A percentile compares a stretch with the other conserved stretches of the same genome.
Conservation (phyloP, 345 rosid species). For the Bruguiera sexangula region DNA sequence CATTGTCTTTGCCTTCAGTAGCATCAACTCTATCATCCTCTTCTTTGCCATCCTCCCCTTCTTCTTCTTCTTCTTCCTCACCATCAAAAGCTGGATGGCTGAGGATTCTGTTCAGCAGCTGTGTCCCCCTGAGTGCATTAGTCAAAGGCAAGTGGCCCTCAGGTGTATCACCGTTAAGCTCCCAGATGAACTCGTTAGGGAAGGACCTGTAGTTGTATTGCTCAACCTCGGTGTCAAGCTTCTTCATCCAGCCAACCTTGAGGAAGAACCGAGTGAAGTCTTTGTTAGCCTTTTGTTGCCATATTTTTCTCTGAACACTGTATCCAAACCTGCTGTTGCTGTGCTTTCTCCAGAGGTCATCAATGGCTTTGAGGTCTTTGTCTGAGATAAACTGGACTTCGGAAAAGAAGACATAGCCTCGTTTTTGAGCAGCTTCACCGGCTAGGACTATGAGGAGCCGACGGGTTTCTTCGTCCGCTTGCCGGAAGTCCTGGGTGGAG, state of each 20-base stretch:
- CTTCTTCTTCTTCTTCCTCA: constrained; percentile 28
- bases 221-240: constrained; percentile 74
- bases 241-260: constrained; percentile 93
- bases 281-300: constrained; percentile 48
- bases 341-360: constrained; percentile 66
- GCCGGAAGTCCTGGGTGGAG: constrained; percentile 55
- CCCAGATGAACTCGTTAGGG: constrained; percentile 84
- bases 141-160: constrained; percentile 89
- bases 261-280: constrained; percentile 80
- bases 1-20: too few relatives aligned
- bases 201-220: constrained; percentile 85
- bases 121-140: constrained; percentile 87
- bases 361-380: constrained; percentile 62
- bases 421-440: constrained; percentile 67
- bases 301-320: constrained; percentile 68
- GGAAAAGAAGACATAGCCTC: constrained; percentile 96
- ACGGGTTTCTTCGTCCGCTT: constrained; percentile 91
- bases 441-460: constrained; percentile 72
- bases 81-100: constrained; percentile 74
- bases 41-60: background rate
- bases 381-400: constrained; percentile 70
- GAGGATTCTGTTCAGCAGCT: constrained; percentile 56
- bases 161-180: constrained; percentile 65
- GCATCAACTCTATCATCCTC: too few relatives aligned
- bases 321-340: constrained; percentile 74